These are phyloP conservation scores for Phytopythium vexans DNA, from an alignment of 352 stramenopile species.

Conservation along the genomic window DNA sequence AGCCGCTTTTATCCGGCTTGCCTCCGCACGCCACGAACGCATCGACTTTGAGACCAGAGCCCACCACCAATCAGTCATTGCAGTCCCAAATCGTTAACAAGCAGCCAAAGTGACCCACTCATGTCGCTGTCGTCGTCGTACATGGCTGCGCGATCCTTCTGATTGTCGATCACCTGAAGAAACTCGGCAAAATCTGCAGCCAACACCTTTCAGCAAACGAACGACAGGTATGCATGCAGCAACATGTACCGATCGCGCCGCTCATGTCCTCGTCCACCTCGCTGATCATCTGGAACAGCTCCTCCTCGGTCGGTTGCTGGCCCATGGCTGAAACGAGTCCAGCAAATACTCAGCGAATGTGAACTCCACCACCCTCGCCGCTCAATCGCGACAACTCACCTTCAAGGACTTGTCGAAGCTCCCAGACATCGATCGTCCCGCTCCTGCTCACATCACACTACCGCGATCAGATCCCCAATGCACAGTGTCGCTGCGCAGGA, in stretches of 20 bases:
- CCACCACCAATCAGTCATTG: background rate
- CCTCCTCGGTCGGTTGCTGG: conserved; percentile 97
- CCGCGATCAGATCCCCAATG: background rate
- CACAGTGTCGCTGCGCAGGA: background rate
- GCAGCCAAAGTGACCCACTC: conserved; percentile 41
- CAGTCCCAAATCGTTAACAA: background rate
- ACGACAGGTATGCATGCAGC: background rate
- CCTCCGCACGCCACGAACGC: conserved; percentile 96
- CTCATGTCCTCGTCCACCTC: conserved; percentile 92
- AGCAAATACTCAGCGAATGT: background rate
- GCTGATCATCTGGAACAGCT: conserved; percentile 97
- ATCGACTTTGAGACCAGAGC: conserved; percentile 64
- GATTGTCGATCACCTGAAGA: conserved; percentile 97
- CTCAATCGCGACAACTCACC: conserved; percentile 19
- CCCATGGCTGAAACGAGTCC: conserved; percentile 81
- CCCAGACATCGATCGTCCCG: conserved; percentile 96
- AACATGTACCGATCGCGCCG: conserved; percentile 82
- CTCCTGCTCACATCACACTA: conserved; percentile 32
- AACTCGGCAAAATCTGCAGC: conserved; percentile 95
- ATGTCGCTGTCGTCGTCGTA: conserved; percentile 97
- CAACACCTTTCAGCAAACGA: background rate
- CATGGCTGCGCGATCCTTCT: conserved; percentile 94
- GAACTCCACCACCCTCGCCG: background rate
- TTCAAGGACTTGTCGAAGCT: conserved; percentile 91
- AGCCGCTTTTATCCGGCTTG: conserved; percentile 90